These are phyloP conservation scores for Scalesia atractyloides DNA, from an alignment of 129 eudicot species.

Conservation along the genomic window DNA sequence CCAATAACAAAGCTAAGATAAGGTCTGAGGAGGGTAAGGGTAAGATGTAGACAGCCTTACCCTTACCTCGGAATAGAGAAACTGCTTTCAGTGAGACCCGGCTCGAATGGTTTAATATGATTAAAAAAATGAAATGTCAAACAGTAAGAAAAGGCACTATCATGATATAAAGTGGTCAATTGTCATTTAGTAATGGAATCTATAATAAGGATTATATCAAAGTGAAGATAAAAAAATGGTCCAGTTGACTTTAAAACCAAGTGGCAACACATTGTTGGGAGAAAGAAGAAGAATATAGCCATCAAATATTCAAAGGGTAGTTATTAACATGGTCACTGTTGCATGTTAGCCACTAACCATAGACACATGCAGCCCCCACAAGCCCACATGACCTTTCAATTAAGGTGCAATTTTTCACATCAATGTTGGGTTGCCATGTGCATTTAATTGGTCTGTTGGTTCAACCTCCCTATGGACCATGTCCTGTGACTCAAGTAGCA, in stretches of 20 bases:
- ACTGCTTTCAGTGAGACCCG: too few relatives aligned
- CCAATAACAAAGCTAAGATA: too few relatives aligned
- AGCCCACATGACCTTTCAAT: conserved; percentile 39
- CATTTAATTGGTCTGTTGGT: conserved; percentile 29
- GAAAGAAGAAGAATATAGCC: conserved; percentile 32
- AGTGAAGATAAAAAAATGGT: conserved; percentile 11
- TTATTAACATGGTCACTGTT: conserved; percentile 36
- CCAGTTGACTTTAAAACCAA: conserved; percentile 22
- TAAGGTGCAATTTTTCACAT: conserved; percentile 24
- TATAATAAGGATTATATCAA: conserved; percentile 8
- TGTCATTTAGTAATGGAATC: not conserved
- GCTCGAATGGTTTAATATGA: too few relatives aligned
- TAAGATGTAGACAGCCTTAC: too few relatives aligned
- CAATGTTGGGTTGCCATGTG: conserved; percentile 40
- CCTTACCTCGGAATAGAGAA: too few relatives aligned
- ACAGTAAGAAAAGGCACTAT: not conserved
- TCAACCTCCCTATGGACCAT: conserved; percentile 29
- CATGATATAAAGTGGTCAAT: not conserved
- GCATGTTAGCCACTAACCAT: conserved; percentile 29
- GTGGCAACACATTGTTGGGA: conserved; percentile 23
- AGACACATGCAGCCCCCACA: conserved; percentile 36
- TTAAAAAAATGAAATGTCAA: not conserved
- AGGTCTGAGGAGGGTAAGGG: too few relatives aligned
- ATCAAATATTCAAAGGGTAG: conserved; percentile 13
- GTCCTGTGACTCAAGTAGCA: conserved; percentile 21